Evolutionary conservation across 2,329 filamentous ascomycete genomes (phyloP).

Genomic region (Cladosporium sp.): DNA sequence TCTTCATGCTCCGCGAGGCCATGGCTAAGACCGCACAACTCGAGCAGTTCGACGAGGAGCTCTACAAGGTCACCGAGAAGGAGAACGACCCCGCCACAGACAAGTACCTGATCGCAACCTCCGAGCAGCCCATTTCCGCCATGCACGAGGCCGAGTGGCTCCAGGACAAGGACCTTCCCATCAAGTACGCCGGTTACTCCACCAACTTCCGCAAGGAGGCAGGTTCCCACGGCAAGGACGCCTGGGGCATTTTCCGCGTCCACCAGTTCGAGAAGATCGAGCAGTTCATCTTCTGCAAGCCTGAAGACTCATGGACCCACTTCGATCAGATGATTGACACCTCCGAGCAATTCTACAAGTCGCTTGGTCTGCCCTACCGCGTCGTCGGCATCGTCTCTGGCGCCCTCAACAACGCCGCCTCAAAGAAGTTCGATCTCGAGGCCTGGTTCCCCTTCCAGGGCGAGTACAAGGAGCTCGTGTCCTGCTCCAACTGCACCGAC

Average conservation of each 20-base stretch:
- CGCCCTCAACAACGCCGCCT: conserved; percentile 80
- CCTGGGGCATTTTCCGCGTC: conserved; percentile 96
- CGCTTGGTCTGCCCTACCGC: conserved; percentile 81
- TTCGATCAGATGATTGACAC: conserved; percentile 90
- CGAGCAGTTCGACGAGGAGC: conserved; percentile 93
- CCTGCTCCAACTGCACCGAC: conserved; percentile 96
- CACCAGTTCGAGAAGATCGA: conserved; percentile 97
- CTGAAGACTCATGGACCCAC: conserved; percentile 85
- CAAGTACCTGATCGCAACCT: conserved; percentile 79
- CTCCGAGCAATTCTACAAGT: conserved; percentile 94
- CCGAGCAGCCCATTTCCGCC: conserved; percentile 90
- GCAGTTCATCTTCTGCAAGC: conserved; percentile 76
- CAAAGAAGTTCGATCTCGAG: conserved; percentile 95
- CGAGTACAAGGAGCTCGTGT: conserved; percentile 97
- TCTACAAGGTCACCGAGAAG: conserved; percentile 89
- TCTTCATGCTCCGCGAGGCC: conserved; percentile 90
- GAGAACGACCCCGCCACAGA: conserved; percentile 77
- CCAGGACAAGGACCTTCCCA: conserved; percentile 74
- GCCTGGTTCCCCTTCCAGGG: conserved; percentile 95
- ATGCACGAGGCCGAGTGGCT: conserved; percentile 90
- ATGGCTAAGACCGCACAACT: conserved; percentile 99
- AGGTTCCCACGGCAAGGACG: conserved; percentile 84
- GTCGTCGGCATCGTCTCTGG: conserved; percentile 95
- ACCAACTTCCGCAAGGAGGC: conserved; percentile 97
- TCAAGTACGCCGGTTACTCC: conserved; percentile 83